Base-by-base conservation (phyloP, 2,329 filamentous ascomycete genomes). In the Emergomyces pasteurianus region DNA sequence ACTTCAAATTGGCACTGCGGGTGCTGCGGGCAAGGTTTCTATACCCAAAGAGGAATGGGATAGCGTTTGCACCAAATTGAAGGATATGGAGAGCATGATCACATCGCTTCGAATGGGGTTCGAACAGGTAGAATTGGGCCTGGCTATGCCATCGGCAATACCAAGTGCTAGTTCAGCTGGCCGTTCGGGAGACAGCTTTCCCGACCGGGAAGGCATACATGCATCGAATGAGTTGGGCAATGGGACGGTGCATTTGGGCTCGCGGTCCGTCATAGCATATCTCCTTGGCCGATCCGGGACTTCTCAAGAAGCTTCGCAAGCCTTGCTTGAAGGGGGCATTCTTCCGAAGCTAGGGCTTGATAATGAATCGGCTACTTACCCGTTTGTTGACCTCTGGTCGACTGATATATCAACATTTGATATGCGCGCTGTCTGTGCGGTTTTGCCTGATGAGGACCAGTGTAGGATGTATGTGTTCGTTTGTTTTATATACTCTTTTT, bases 371-470 rank as follows among this genome's bases (percentile, higher is more conserved):
- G 82, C 82, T 3, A 86, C 83, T 9, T 86, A 86, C 67, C 83
- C 83, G 7, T 86, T 86, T 66, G 82, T 86, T 34, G 83, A 86
- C 67, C 72, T 86, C 2, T 86, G 83, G 83, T 84, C 83, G 6
- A 82, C 81, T 1, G 82, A 85, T 61, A 82, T 80, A 57, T 83
- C 81, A 1, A 75, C 81, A 6, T 78, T 81, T 63, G 80, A 83
- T 66, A 78, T 83, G 5, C 79, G 76, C 61, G 82, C 84, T 58
- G 76, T 86, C 1, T 82, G 81, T 42, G 82, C 81, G 65, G 81
- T 82, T 1, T 72, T 86, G 38, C 83, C 83, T 0, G 79, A 74
- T 62, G 83, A 86, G 66, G 74, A 78, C 26, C 80, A 85, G 66
- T 83, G 83, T 65, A 74, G 82, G 65, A 79, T 76, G 74, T 78